These are phyloP conservation scores for Coccomyxa subellipsoidea DNA, from an alignment of 163 green algal genomes.

Conservation along the genomic window DNA sequence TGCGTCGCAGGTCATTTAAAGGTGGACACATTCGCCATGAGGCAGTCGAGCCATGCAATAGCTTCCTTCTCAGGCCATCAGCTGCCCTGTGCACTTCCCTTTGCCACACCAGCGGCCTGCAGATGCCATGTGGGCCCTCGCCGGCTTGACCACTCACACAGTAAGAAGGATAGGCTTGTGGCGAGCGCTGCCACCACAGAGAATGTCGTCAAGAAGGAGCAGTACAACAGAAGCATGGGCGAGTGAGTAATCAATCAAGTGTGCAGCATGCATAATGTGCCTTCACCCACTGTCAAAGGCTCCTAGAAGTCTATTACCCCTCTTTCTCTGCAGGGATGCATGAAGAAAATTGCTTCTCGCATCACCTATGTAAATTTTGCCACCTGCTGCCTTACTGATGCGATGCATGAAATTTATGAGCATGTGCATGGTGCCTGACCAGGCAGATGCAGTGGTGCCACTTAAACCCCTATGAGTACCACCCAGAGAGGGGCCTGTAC, in stretches of 20 bases:
- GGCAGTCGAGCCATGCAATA: background rate
- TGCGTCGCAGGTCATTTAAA: background rate
- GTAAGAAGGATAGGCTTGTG: background rate
- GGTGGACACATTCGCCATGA: background rate
- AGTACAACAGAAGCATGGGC: conserved; percentile 6
- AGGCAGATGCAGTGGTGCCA: conserved; percentile 56
- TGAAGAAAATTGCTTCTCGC: too few species aligned
- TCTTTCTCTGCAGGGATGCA: too few species aligned
- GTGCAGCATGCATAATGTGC: background rate
- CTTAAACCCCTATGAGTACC: conserved; percentile 58
- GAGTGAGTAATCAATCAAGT: background rate
- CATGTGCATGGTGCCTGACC: background rate
- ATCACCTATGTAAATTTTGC: too few species aligned
- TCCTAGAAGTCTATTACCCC: too few species aligned
- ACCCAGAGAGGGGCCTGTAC: conserved; percentile 58
- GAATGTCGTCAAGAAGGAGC: background rate
- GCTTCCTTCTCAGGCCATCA: background rate
- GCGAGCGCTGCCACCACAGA: background rate
- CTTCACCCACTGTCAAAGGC: too few species aligned
- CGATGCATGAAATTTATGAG: too few species aligned
- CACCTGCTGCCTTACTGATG: too few species aligned
- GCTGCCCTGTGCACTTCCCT: background rate
- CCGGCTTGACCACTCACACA: too few species aligned
- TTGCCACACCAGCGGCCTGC: background rate
- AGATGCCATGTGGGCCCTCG: background rate